Percentiles rank a stretch among this genome's conserved stretches.
phyloP scores from a whole-genome alignment of 139 green algal species.

The Medakamo hakoo region DNA sequence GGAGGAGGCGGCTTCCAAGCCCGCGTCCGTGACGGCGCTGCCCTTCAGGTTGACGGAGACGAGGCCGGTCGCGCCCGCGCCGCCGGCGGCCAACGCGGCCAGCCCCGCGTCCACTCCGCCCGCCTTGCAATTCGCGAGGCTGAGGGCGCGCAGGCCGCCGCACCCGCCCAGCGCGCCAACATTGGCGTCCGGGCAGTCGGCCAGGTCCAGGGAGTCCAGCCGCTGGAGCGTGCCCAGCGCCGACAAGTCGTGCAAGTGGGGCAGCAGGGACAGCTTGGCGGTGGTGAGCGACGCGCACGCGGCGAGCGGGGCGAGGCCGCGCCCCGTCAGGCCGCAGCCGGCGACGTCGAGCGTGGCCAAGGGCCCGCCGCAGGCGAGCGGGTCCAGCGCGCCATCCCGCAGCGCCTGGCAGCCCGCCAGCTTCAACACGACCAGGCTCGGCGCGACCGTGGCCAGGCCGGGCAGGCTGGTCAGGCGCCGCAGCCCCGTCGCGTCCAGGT shows the following conservation, averaged over 20 bases:
- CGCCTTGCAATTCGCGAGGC: not conserved
- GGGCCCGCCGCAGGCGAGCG: not conserved
- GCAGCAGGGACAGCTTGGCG: not conserved
- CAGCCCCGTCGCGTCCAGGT: not conserved
- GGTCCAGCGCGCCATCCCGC: not conserved
- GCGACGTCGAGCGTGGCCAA: not conserved
- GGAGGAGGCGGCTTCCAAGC: conserved; percentile 1
- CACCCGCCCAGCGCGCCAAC: not conserved
- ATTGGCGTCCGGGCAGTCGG: not conserved
- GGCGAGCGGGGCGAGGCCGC: not conserved
- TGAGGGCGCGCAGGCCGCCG: not conserved
- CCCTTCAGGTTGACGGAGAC: not conserved
- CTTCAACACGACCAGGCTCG: not conserved
- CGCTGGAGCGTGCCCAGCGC: not conserved
- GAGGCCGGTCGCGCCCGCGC: not conserved
- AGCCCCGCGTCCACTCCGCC: conserved; percentile 7
- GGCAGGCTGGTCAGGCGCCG: not conserved
- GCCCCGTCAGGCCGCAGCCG: not conserved
- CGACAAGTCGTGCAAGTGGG: not conserved
- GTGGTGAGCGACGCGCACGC: not conserved
- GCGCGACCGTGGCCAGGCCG: not conserved
- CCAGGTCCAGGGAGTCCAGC: not conserved
- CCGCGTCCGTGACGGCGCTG: not conserved
- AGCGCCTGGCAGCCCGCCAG: not conserved
- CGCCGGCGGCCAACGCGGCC: conserved; percentile 1